Conservation (phyloP, 2,329 filamentous ascomycete genomes). For the Zymoseptoria passerinii region DNA sequence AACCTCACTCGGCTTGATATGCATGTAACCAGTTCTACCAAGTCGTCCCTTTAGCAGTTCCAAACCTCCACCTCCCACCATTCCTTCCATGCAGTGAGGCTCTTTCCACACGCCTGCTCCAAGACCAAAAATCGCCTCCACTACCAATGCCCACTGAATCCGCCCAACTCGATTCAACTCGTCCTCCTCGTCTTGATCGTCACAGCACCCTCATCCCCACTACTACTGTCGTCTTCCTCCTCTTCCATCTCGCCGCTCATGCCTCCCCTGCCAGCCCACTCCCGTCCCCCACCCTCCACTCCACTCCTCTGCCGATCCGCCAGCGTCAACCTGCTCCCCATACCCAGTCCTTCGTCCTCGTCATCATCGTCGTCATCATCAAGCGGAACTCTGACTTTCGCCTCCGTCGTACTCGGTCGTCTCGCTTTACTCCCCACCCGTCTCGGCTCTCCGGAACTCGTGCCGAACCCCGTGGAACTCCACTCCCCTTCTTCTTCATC, state of each 20-base stretch:
- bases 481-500: constrained; percentile 22
- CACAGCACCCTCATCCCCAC: constrained; percentile 25
- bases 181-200: constrained; percentile 27
- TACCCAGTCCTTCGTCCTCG: constrained; percentile 12
- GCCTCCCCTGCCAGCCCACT: background rate
- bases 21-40: background rate
- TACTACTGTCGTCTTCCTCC: constrained; percentile 17
- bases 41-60: background rate
- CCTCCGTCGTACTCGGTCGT: constrained; percentile 30
- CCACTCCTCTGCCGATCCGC: constrained; percentile 13
- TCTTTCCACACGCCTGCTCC: background rate
- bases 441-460: background rate
- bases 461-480: constrained; percentile 5
- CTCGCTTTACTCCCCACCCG: background rate
- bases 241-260: constrained; percentile 7
- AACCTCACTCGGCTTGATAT: background rate
- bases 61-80: background rate
- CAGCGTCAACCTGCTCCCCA: constrained; percentile 11
- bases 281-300: constrained; percentile 3
- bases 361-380: constrained; percentile 27
- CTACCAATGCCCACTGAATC: background rate
- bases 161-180: constrained; percentile 16
- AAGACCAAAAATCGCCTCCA: background rate
- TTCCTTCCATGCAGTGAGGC: background rate
- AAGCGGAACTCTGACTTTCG: constrained; percentile 25